phyloP scores from a whole-genome alignment of 805 yeast genomes.

The Teunomyces cretensis region DNA sequence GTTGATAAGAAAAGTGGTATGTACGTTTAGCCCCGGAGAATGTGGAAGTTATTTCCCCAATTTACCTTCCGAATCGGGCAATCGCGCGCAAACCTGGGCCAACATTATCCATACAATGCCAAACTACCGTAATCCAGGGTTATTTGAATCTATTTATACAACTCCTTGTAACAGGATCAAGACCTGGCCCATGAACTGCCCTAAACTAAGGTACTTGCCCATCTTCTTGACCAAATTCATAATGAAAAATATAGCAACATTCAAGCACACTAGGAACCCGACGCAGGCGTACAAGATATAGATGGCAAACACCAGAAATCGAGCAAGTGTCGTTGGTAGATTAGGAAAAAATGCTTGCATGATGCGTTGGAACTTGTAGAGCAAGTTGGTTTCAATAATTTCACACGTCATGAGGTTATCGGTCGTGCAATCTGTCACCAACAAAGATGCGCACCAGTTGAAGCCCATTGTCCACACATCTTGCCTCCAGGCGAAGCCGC shows the following conservation, averaged over 20 bases:
- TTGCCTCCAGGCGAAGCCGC: neutral
- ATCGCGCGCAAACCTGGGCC: neutral
- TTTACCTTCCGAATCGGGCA: neutral
- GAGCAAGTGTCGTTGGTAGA: neutral
- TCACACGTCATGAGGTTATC: neutral
- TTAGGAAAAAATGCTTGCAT: neutral
- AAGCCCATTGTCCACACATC: neutral
- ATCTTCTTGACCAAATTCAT: neutral
- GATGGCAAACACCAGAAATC: neutral
- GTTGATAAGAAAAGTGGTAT: too few species aligned
- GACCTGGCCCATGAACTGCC: neutral
- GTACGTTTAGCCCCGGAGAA: too few species aligned
- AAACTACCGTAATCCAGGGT: too few species aligned
- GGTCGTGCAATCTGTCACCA: constrained; percentile 1
- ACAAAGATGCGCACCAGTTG: neutral
- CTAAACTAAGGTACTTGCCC: neutral
- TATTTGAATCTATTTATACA: neutral
- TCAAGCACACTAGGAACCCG: neutral
- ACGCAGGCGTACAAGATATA: neutral
- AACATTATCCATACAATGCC: too few species aligned
- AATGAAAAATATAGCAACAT: neutral
- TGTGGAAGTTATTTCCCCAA: neutral
- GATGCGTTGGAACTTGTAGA: neutral
- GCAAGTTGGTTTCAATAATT: neutral
- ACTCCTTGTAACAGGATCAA: neutral